phyloP scores from a whole-genome alignment of 139 green algal genomes.

The Asterochloris sp. region DNA sequence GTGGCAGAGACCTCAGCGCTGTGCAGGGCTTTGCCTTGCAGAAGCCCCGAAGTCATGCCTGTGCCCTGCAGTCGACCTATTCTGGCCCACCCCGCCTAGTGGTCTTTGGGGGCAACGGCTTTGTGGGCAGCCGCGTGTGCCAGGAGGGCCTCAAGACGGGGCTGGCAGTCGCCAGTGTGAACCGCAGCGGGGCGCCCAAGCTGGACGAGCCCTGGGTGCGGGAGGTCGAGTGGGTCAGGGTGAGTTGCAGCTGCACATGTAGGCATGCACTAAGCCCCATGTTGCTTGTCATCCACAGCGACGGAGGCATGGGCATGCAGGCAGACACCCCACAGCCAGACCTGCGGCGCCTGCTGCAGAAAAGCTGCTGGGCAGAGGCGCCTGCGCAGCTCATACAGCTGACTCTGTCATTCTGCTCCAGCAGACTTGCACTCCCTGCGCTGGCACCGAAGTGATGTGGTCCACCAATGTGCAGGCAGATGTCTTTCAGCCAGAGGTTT shows the following conservation, averaged over 20 bases:
- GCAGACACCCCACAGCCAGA: constrained; percentile 40
- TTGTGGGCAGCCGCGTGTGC: constrained; percentile 80
- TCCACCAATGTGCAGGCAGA: constrained; percentile 29
- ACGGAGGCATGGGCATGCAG: constrained; percentile 1
- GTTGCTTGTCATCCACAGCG: background rate
- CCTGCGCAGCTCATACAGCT: no score
- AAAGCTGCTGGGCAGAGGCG: no score
- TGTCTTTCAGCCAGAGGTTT: constrained; percentile 35
- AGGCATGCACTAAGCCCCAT: background rate
- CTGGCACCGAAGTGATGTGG: no score
- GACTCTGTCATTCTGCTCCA: no score
- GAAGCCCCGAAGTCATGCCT: background rate
- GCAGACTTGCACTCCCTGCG: no score
- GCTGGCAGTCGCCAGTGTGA: constrained; percentile 69
- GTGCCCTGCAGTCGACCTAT: constrained; percentile 1
- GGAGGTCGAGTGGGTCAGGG: constrained; percentile 26
- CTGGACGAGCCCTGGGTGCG: constrained; percentile 1
- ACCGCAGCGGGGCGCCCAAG: constrained; percentile 53
- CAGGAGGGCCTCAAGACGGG: constrained; percentile 64
- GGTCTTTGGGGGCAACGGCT: constrained; percentile 89
- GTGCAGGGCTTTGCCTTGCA: no score
- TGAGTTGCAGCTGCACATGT: background rate
- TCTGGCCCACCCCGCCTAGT: constrained; percentile 46
- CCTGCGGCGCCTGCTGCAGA: constrained; percentile 21
- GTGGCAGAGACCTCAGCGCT: no score